Conservation (phyloP, 2,329 filamentous ascomycete species). For the Aspergillus clavatus region DNA sequence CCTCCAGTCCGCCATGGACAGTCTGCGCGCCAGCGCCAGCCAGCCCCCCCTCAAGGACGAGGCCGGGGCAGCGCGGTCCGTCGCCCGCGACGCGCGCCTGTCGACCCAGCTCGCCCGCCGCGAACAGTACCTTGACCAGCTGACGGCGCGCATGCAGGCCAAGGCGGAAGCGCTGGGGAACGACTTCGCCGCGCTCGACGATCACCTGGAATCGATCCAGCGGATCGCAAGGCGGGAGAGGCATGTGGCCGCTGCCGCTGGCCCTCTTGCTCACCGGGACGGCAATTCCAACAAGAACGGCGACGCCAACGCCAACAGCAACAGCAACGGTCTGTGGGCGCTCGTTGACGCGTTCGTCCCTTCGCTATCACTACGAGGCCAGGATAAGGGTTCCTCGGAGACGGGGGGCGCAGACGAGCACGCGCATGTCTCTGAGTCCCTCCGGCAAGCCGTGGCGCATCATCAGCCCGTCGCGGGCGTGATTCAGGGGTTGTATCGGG, state of each 20-base stretch:
- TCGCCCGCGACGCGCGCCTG: constrained; percentile 25
- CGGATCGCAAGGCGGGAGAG: constrained; percentile 25
- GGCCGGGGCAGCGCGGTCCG: constrained; percentile 4
- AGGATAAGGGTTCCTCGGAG: too few species aligned
- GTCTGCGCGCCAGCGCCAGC: constrained; percentile 24
- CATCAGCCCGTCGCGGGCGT: constrained; percentile 26
- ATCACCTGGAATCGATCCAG: constrained; percentile 33
- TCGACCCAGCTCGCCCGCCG: constrained; percentile 28
- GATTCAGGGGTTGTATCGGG: constrained; percentile 22
- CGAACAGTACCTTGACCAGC: constrained; percentile 30
- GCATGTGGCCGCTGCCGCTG: background rate
- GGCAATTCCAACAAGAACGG: too few species aligned
- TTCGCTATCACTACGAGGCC: background rate
- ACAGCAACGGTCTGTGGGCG: background rate
- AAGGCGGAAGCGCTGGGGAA: constrained; percentile 28
- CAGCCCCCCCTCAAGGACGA: constrained; percentile 8
- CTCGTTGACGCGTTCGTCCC: constrained; percentile 8
- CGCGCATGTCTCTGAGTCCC: constrained; percentile 10
- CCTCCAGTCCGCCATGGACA: constrained; percentile 33
- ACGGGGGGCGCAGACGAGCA: too few species aligned
- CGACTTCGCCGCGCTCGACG: constrained; percentile 30
- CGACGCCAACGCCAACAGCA: background rate
- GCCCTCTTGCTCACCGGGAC: background rate
- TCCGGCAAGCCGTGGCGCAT: constrained; percentile 23
- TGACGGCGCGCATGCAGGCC: constrained; percentile 29